phyloP scores from a whole-genome alignment of 2,329 filamentous ascomycete genomes.

The Sporothrix pseudoabietina region DNA sequence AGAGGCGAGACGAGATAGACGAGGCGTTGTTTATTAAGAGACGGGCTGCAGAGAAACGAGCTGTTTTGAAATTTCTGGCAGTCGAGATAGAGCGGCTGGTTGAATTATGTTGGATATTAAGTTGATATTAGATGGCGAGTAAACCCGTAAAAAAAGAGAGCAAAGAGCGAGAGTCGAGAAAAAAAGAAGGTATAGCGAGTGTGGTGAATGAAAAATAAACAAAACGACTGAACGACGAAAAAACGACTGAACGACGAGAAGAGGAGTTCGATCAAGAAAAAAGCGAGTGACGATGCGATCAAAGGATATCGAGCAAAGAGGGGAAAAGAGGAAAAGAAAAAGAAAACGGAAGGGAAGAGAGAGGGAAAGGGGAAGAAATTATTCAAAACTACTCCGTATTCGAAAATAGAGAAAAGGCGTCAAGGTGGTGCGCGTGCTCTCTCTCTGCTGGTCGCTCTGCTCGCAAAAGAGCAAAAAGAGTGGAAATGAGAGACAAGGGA shows the following conservation, averaged over 20 bases:
- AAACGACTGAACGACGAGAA: background rate
- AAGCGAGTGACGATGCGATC: constrained; percentile 21
- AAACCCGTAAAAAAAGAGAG: background rate
- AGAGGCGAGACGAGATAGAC: background rate
- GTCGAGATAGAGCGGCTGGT: constrained; percentile 2
- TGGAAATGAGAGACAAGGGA: constrained; percentile 20
- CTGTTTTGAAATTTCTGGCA: background rate
- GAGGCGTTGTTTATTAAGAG: constrained; percentile 13
- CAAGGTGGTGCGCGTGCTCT: background rate
- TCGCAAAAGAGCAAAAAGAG: background rate
- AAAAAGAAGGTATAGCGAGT: background rate
- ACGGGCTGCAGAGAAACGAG: background rate
- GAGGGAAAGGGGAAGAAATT: background rate
- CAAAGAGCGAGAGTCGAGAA: constrained; percentile 20
- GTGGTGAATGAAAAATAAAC: constrained; percentile 9
- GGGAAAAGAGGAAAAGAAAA: background rate
- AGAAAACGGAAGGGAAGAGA: background rate
- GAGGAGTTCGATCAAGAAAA: background rate
- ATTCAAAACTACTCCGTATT: background rate
- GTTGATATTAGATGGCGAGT: constrained; percentile 5
- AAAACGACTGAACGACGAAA: background rate
- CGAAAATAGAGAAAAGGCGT: background rate
- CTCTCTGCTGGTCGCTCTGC: background rate
- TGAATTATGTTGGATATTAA: constrained; percentile 18
- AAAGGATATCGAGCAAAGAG: background rate